Percentiles rank a stretch among this genome's conserved stretches.
Conservation (phyloP, 2,329 filamentous ascomycete genomes). For the Plectosphaerella cucumerina region DNA sequence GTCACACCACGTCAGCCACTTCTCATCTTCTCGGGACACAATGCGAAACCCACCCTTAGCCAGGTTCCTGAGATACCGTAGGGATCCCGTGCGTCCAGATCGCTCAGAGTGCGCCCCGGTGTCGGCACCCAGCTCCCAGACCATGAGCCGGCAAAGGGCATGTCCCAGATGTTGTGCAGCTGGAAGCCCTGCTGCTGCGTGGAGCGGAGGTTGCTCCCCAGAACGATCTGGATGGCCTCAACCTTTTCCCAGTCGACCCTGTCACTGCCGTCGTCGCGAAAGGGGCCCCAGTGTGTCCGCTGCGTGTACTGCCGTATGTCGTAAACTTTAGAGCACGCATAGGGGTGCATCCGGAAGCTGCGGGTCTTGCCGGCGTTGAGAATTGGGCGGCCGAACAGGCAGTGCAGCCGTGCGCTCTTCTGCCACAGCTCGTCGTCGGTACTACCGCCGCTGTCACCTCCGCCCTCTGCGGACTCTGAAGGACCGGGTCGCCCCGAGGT, state of each 20-base stretch:
- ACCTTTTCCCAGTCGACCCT: constrained; percentile 76
- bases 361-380: constrained; percentile 30
- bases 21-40: not conserved
- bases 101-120: constrained; percentile 26
- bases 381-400: constrained; percentile 61
- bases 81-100: constrained; percentile 57
- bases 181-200: constrained; percentile 44
- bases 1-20: not conserved
- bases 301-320: constrained; percentile 66
- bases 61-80: constrained; percentile 69
- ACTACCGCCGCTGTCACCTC: too few relatives aligned
- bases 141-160: constrained; percentile 53
- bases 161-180: constrained; percentile 43
- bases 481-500: not conserved
- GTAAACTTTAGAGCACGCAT: constrained; percentile 67
- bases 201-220: constrained; percentile 57
- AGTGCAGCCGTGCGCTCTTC: constrained; percentile 66
- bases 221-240: constrained; percentile 67
- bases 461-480: not conserved
- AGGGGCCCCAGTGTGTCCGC: constrained; percentile 66
- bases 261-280: constrained; percentile 56
- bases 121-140: constrained; percentile 41
- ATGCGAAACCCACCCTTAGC: constrained; percentile 50
- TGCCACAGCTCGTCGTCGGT: constrained; percentile 46
- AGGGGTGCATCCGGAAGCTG: constrained; percentile 45